Conservation (phyloP, 306 rosid genomes). For the Fragaria nilgerrensis region DNA sequence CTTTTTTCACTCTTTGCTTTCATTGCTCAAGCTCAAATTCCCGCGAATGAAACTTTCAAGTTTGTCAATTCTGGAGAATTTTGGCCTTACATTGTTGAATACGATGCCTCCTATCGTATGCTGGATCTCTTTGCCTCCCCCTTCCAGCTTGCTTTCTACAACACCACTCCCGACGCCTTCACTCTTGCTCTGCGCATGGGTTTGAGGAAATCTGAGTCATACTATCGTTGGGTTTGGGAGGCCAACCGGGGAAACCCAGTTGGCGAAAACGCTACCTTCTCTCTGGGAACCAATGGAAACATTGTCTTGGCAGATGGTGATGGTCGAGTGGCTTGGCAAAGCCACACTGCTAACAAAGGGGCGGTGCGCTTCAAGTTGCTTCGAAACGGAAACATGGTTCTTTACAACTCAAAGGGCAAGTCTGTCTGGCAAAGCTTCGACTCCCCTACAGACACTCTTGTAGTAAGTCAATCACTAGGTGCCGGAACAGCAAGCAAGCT, state of each 20-base stretch:
- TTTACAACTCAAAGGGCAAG: slow-evolving; percentile 45
- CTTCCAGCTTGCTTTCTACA: slow-evolving; percentile 55
- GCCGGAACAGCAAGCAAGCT: slow-evolving; percentile 38
- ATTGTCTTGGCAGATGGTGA: slow-evolving; percentile 50
- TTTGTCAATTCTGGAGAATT: slow-evolving; percentile 40
- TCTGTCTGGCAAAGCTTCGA: slow-evolving; percentile 82
- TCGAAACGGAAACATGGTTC: slow-evolving; percentile 55
- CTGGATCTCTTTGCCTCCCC: slow-evolving; percentile 38
- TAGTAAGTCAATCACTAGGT: slow-evolving; percentile 55
- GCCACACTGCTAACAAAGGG: slow-evolving; percentile 48
- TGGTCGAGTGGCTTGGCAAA: slow-evolving; percentile 57
- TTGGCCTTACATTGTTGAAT: slow-evolving; percentile 44
- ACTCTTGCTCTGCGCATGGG: slow-evolving; percentile 59
- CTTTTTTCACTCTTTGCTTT: slow-evolving; percentile 22
- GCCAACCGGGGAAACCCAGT: slow-evolving; percentile 57
- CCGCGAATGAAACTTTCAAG: slow-evolving; percentile 40
- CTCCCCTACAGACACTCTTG: slow-evolving; percentile 64
- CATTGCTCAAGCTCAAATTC: slow-evolving; percentile 34
- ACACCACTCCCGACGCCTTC: slow-evolving; percentile 61
- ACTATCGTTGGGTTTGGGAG: slow-evolving; percentile 64
- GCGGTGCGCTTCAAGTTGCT: slow-evolving; percentile 50
- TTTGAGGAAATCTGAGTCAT: slow-evolving; percentile 35
- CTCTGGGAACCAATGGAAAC: slow-evolving; percentile 43
- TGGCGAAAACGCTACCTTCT: slow-evolving; percentile 47
- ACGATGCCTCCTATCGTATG: slow-evolving; percentile 31